Evolutionary conservation across 306 rosid species (phyloP).

Genomic region (Malus orientalis): DNA sequence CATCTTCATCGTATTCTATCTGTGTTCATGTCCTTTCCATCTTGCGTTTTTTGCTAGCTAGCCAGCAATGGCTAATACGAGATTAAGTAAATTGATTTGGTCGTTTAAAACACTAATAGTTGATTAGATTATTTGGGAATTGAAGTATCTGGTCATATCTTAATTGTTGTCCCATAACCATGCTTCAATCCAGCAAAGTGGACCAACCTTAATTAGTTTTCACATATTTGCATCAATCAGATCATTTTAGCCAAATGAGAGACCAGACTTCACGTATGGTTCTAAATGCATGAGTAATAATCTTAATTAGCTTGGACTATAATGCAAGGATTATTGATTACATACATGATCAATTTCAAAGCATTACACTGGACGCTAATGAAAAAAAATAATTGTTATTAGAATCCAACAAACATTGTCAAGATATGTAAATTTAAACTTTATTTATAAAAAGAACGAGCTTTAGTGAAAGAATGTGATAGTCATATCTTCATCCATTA

Average conservation of each 20-base stretch:
- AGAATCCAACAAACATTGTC: not conserved
- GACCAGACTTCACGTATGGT: conserved; percentile 33
- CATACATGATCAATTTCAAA: not conserved
- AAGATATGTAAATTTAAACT: not conserved
- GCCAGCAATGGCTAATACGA: not conserved
- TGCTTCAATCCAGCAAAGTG: conserved; percentile 25
- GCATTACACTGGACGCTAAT: not conserved
- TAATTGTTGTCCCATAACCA: conserved; percentile 22
- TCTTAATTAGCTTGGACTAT: no score
- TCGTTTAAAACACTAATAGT: not conserved
- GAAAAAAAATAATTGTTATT: not conserved
- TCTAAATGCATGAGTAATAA: conserved; percentile 22
- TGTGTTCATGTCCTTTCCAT: not conserved
- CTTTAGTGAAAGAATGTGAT: not conserved
- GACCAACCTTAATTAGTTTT: not conserved
- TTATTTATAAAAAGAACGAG: not conserved
- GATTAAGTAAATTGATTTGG: not conserved
- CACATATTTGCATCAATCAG: conserved; percentile 48
- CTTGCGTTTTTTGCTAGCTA: not conserved
- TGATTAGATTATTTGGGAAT: not conserved
- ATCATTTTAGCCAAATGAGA: conserved; percentile 41
- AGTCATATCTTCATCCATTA: not conserved
- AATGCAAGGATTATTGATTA: not conserved
- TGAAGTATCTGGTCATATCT: conserved; percentile 40
- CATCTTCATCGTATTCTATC: conserved; percentile 1